These are phyloP conservation scores for Phaeotremella skinneri DNA, from an alignment of 768 basidiomycete species.

Conservation along the genomic window DNA sequence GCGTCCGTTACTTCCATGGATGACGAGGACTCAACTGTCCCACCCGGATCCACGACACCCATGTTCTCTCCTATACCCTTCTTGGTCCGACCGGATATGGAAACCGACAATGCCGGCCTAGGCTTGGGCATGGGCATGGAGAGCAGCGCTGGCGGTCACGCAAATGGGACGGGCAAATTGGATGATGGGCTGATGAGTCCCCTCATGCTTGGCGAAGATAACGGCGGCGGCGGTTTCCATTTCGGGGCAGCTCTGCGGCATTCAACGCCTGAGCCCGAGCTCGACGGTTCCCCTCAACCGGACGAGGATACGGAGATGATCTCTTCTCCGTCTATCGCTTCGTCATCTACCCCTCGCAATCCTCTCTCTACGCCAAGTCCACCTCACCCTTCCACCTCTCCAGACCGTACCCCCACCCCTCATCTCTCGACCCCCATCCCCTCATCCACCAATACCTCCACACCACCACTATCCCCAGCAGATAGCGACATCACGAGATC, in stretches of 20 bases:
- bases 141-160: background rate
- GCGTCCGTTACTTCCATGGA: conserved; percentile 11
- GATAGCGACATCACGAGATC: no score
- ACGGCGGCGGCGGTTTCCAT: conserved; percentile 8
- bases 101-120: background rate
- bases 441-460: background rate
- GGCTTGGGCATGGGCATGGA: conserved; percentile 4
- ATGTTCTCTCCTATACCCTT: conserved; percentile 53
- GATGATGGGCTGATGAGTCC: conserved; percentile 36
- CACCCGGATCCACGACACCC: conserved; percentile 40
- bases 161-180: background rate
- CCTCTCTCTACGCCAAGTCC: background rate
- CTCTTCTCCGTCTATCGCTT: background rate
- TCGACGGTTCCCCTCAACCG: background rate
- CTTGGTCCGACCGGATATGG: conserved; percentile 20
- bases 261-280: conserved; percentile 41
- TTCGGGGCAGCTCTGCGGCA: conserved; percentile 18
- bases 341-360: background rate
- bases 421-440: background rate
- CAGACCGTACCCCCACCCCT: background rate
- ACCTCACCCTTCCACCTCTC: background rate
- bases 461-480: background rate
- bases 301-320: conserved; percentile 10
- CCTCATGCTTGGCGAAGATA: conserved; percentile 26
- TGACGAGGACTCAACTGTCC: conserved; percentile 34